Evolutionary conservation across 345 rosid species (phyloP), one percentile per base, ranked within the genome.

Genomic region (Eucalyptus caleyi): DNA sequence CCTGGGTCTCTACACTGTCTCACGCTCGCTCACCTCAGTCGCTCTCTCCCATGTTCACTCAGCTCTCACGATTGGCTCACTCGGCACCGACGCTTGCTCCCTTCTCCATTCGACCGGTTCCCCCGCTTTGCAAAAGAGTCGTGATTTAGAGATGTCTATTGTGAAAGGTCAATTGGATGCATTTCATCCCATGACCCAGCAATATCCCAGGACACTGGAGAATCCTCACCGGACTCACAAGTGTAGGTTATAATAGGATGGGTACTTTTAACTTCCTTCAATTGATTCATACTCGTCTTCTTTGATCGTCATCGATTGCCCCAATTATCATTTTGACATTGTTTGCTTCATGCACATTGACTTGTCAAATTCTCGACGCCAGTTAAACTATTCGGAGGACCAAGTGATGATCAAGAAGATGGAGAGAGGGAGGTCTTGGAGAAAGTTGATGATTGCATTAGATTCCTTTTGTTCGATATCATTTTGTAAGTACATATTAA

Each of bases 191-290:
- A 34, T 10, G 8, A 67, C 18, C 72, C 72, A 62, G 16, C 37
- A 62, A 62, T 4, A 7, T 62, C 37, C 9, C 8, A 65, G 72
- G 19, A 2, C 37, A 65, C 37, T 2, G 0, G 34, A n/a, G 37
- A 16, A n/a, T 67, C 24, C 0, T 32, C 81, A 18, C 23, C 0
- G 7, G 12, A 34, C 81, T 69, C 11, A 0, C 0, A 67, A 0
- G 42, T 16, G 5, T 30, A 67, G 21, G 11, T 67, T 32, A 67
- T 2, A 32, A 32, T n/a, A n/a, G 40, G 23, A 16, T n/a, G 40
- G 21, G 12, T 32, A 65, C 23, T 67, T 67, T 67, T 5, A 32
- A 5, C 80, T 67, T 67, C 40, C 23, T 32, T 67, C 42, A 2
- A 32, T 32, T 67, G 42, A 32, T 67, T 67, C 12, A 3, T 32